Base-by-base conservation (phyloP, 768 basidiomycete genomes). In the Lanmaoa rubissima region DNA sequence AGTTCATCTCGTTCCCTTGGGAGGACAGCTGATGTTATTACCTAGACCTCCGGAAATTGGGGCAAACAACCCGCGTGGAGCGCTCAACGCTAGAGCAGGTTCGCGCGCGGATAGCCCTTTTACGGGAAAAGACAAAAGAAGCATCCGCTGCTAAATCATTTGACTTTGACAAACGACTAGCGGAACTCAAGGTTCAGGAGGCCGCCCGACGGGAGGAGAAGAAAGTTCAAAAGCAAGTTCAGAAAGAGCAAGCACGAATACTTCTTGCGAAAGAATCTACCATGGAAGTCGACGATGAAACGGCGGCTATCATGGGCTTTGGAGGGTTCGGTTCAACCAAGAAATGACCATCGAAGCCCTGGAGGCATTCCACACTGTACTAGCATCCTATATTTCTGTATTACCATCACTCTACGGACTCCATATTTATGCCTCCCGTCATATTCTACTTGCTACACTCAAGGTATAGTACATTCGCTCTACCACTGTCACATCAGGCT, bases 11-110 rank as follows among this genome's bases (percentile, higher is more conserved):
- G 2, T 53, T n/a, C 42, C 2, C 17, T 38, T 40, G 36, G 28
- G 31, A 14, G 12, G 21, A n/a, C n/a, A 31, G 32, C 24, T 61
- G 13, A 65, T 24, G 32, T 11, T 12, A 26, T 48, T 2, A 43
- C 36, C 7, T 69, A 98, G 97, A 99, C 79, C 79, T 99, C 49
- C 87, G 94, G 41, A 83, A 79, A 26, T 65, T 98, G n/a, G 97
- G 97, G n/a, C 97, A 98, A 75, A 93, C 93, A 2, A 99, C 96
- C 19, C 88, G 87, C 53, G 79, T 97, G 53, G 87, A 86, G 65
- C 84, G 94, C 17, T 98, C 97, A 2, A 95, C 95, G 0, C 74
- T 98, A 17, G 86, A 87, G 61, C 93, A 99, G 75, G 97, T 99
- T 51, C 90, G 93, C 44, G 87, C 87, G 6, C 86, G 90, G 57